Conservation (phyloP, 441 rosid species). For the Erodium texanum region DNA sequence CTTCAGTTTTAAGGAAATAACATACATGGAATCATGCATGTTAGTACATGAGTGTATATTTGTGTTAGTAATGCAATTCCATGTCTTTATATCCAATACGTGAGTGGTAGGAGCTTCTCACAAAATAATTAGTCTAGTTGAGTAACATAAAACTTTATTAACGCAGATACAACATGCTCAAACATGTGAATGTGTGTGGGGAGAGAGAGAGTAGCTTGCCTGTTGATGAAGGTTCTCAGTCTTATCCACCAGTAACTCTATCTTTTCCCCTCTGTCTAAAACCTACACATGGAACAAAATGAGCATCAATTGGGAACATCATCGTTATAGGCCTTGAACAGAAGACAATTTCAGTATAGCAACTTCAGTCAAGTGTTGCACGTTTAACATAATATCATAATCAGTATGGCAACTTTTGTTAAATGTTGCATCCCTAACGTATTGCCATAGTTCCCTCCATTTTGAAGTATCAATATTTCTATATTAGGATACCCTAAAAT, state of each 20-base stretch:
- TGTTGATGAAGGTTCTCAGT: constrained; percentile 30
- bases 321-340: background rate
- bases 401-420: background rate
- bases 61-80: too few relatives aligned
- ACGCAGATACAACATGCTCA: background rate
- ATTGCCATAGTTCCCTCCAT: background rate
- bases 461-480: background rate
- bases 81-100: background rate
- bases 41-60: background rate
- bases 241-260: constrained; percentile 33
- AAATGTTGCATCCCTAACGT: background rate
- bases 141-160: too few relatives aligned
- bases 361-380: background rate
- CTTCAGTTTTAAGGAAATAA: background rate
- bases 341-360: background rate
- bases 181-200: too few relatives aligned
- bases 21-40: background rate
- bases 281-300: constrained; percentile 18
- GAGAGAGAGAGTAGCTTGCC: constrained; percentile 19
- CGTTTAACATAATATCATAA: background rate
- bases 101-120: background rate
- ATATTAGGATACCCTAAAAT: background rate
- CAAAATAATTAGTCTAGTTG: too few relatives aligned
- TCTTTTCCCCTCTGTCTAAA: constrained; percentile 32
- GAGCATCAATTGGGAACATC: background rate